phyloP scores from a whole-genome alignment of 805 yeast species.

The Cyberlindnera xishuangbannaensis region DNA sequence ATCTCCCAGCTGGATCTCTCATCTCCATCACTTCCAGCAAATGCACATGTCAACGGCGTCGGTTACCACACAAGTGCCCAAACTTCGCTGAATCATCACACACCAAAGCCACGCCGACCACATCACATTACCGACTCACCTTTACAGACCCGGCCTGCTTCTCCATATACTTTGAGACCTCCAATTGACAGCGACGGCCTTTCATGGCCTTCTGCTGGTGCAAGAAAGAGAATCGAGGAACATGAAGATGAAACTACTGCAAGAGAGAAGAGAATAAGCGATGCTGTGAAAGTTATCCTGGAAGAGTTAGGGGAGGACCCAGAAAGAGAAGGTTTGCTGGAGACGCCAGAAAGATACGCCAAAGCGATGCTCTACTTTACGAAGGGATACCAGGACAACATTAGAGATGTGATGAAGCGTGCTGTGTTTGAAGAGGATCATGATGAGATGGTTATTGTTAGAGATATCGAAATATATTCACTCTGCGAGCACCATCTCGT shows the following conservation, averaged over 20 bases:
- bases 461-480: constrained; percentile 88
- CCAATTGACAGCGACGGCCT: constrained; percentile 88
- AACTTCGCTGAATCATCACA: constrained; percentile 11
- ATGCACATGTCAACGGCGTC: constrained; percentile 16
- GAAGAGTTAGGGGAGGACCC: constrained; percentile 89
- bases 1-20: constrained; percentile 10
- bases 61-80: constrained; percentile 19
- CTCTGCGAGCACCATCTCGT: constrained; percentile 97
- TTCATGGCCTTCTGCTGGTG: constrained; percentile 91
- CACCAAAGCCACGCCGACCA: constrained; percentile 8
- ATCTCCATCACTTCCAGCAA: constrained; percentile 6
- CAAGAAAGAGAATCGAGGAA: constrained; percentile 69
- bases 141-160: constrained; percentile 67
- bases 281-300: constrained; percentile 63
- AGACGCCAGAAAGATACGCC: constrained; percentile 95
- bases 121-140: constrained; percentile 43
- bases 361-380: constrained; percentile 94
- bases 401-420: constrained; percentile 78
- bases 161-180: constrained; percentile 77
- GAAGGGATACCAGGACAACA: constrained; percentile 93
- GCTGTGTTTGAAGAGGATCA: constrained; percentile 98
- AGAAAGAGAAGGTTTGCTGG: constrained; percentile 79
- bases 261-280: constrained; percentile 74
- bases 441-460: constrained; percentile 97
- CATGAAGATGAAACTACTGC: constrained; percentile 55